Evolutionary conservation across 768 basidiomycete species (phyloP), one percentile per base, ranked within the genome.

Genomic region (Russula sp.): DNA sequence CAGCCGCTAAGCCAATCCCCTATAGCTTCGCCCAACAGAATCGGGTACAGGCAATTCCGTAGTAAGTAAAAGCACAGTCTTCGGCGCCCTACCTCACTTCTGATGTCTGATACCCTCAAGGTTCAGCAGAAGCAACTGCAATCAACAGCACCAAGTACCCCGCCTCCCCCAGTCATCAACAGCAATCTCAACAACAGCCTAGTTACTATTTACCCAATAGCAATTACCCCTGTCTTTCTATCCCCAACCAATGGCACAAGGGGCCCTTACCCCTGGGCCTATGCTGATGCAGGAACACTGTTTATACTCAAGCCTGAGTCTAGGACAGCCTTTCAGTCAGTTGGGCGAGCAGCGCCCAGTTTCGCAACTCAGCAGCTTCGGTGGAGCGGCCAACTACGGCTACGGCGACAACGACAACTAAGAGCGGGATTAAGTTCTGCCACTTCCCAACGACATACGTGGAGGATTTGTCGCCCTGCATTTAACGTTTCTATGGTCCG

Each of bases 401-500:
- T 91, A 91, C 72, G 76, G 75, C 22, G 22, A 27, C 22, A 27
- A 2, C 47, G 87, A 90, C 40, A 84, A 71, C 63, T 85, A 82
- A 69, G 61, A 66, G 27, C 79, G 88, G 71, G 87, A 27, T 27
- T 89, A 70, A 68, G 83, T 70, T n/a, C 22, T 62, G 35, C 20
- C 32, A 54, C 57, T 67, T 35, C 35, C 63, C 13, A 34, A 13
- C 47, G 54, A 9, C 47, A 27, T 27, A 5, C 53, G 61, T 44
- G 58, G 45, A 58, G 67, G 57, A 73, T 68, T 64, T 51, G 54
- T 68, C 66, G 51, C 51, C 49, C 63, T 60, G 59, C 42, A 31
- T 66, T 45, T 66, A 88, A 86, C 83, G 83, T 66, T 89, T 90
- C 75, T 92, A 92, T 70, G 89, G 91, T 48, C 82, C 84, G 8